Evolutionary conservation across 768 basidiomycete genomes (phyloP).

Genomic region (Mrakia frigida): DNA sequence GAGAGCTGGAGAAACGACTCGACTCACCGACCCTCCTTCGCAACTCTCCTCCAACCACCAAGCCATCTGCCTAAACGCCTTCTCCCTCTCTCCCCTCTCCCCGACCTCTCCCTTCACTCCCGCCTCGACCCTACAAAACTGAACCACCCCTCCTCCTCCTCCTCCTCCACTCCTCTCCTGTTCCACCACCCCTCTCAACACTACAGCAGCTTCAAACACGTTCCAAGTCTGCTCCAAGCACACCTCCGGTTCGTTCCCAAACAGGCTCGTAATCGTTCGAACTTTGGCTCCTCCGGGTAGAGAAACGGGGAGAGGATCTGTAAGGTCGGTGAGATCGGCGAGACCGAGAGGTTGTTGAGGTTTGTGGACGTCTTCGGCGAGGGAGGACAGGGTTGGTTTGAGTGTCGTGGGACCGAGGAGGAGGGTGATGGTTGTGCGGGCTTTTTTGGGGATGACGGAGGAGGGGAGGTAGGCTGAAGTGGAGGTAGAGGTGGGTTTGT

Average conservation of each 20-base stretch:
- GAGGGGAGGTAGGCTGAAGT: neutral
- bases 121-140: neutral
- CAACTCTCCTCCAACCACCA: slow-evolving; percentile 10
- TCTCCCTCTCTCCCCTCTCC: neutral
- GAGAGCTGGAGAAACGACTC: neutral
- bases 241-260: neutral
- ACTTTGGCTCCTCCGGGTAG: neutral
- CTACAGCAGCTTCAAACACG: neutral
- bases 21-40: slow-evolving; percentile 2
- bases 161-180: neutral
- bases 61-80: neutral
- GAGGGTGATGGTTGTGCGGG: neutral
- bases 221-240: neutral
- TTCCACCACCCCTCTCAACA: neutral
- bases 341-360: neutral
- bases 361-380: neutral
- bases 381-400: neutral
- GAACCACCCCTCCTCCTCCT: neutral
- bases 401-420: neutral
- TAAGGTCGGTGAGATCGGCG: neutral
- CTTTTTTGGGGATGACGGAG: neutral
- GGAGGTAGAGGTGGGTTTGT: neutral
- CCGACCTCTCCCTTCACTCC: neutral
- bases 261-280: neutral
- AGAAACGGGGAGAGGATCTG: neutral